These are phyloP conservation scores for Clavispora vitiphila DNA, from an alignment of 805 yeast species.

Conservation along the genomic window DNA sequence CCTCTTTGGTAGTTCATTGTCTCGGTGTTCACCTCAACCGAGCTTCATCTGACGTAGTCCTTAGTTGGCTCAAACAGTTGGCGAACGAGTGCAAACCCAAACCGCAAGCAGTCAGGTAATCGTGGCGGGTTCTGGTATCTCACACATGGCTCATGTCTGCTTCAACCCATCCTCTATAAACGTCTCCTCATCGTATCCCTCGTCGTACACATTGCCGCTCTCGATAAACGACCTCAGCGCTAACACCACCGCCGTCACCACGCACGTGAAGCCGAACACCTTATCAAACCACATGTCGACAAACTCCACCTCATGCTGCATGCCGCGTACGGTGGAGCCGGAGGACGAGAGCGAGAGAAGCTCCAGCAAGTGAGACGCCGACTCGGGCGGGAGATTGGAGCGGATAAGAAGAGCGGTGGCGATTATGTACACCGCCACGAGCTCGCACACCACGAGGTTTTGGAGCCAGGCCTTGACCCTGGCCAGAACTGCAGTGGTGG, in stretches of 20 bases:
- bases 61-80: too few relatives aligned
- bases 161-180: conserved; percentile 21
- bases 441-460: conserved; percentile 38
- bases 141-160: conserved; percentile 4
- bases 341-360: conserved; percentile 29
- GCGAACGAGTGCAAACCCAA: too few relatives aligned
- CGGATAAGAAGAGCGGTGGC: conserved; percentile 48
- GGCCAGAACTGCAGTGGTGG: conserved; percentile 9
- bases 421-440: conserved; percentile 46
- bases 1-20: too few relatives aligned
- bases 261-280: conserved; percentile 42
- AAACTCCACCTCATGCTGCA: conserved; percentile 37
- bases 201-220: conserved; percentile 14
- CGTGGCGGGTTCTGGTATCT: too few relatives aligned
- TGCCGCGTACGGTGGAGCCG: conserved; percentile 14
- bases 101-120: too few relatives aligned
- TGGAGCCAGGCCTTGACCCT: conserved; percentile 26
- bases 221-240: conserved; percentile 15
- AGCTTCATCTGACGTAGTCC: too few relatives aligned
- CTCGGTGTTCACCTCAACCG: too few relatives aligned
- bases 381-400: conserved; percentile 42
- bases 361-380: conserved; percentile 37
- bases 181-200: conserved; percentile 31
- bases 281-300: conserved; percentile 50
- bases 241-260: conserved; percentile 27